Conservation (phyloP, 2,329 filamentous ascomycete genomes). For the Zelopaecilomyces penicillatus region DNA sequence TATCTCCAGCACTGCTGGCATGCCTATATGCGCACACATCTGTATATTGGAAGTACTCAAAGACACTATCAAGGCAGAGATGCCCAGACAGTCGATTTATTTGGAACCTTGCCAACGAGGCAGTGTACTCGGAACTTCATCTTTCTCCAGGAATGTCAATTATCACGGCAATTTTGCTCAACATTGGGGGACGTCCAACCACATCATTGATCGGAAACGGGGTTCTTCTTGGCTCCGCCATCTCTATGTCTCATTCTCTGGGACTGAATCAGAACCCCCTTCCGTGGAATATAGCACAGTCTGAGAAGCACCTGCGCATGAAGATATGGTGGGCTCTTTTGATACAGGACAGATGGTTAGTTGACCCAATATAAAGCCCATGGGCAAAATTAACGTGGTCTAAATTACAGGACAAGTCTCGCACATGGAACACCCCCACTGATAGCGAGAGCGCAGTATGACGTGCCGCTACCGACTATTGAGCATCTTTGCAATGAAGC, state of each 20-base stretch:
- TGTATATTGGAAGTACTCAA: conserved; percentile 47
- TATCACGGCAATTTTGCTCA: conserved; percentile 48
- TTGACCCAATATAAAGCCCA: background rate
- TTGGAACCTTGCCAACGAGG: conserved; percentile 54
- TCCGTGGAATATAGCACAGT: conserved; percentile 42
- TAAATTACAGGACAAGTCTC: conserved; percentile 35
- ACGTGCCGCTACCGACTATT: conserved; percentile 36
- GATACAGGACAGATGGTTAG: conserved; percentile 46
- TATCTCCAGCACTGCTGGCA: conserved; percentile 48
- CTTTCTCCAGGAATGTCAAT: conserved; percentile 50
- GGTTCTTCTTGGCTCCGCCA: conserved; percentile 39
- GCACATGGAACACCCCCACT: conserved; percentile 45
- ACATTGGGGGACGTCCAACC: conserved; percentile 51
- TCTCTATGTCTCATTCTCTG: conserved; percentile 44
- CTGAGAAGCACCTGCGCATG: conserved; percentile 43
- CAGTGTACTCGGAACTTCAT: conserved; percentile 51
- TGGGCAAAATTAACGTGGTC: background rate
- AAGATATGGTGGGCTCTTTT: conserved; percentile 49
- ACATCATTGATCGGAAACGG: conserved; percentile 52
- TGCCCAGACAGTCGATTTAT: conserved; percentile 51
- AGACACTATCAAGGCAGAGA: conserved; percentile 33
- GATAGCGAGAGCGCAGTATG: conserved; percentile 35
- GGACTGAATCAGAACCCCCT: conserved; percentile 46
- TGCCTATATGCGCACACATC: conserved; percentile 50
- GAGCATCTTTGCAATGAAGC: conserved; percentile 24